Evolutionary conservation across 2,329 filamentous ascomycete genomes (phyloP), one percentile per base, ranked within the genome.

Genomic region (Diplocarpon mali): DNA sequence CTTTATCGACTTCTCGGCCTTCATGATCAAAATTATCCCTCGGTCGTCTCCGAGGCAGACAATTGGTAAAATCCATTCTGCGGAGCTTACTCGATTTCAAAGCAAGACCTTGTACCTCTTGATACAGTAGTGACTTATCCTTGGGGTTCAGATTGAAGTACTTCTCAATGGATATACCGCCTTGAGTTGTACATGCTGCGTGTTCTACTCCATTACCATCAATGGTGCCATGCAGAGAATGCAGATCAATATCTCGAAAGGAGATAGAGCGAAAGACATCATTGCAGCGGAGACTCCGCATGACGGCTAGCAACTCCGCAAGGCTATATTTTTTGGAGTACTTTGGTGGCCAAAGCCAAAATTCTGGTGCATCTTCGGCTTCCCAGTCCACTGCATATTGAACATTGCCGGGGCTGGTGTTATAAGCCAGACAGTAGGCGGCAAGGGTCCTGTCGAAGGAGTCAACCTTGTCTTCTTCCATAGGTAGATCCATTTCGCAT

Each of bases 351-450:
- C 81, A 66, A 8, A 85, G 68, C 50, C 73, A 71, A 57, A 85
- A 85, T 30, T 75, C 73, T 5, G 81, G 81, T 27, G 71, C 73
- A 64, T 85, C 80, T 59, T 85, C 80, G 49, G 72, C 75, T 45
- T 73, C 63, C 53, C 72, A 69, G 54, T 78, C 71, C 45, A 82
- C 72, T 5, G 69, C 69, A 55, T 83, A 83, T 42, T 73, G 70
- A 39, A 85, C 80, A 44, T 80, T 81, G 11, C 73, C 73, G 2
- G 80, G 76, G 53, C 83, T 78, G 16, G 57, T 60, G 46, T 76
- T 73, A 58, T 84, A 85, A 15, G 78, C 79, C 35, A 80, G 69
- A 57, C 80, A 84, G 57, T 84, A 85, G 29, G 80, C 81, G 38
- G 75, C 75, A 28, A 85, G 62, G 1, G 80, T 85, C 29, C 79